phyloP scores from a whole-genome alignment of 139 green algal genomes.

The Chlorella sp. region DNA sequence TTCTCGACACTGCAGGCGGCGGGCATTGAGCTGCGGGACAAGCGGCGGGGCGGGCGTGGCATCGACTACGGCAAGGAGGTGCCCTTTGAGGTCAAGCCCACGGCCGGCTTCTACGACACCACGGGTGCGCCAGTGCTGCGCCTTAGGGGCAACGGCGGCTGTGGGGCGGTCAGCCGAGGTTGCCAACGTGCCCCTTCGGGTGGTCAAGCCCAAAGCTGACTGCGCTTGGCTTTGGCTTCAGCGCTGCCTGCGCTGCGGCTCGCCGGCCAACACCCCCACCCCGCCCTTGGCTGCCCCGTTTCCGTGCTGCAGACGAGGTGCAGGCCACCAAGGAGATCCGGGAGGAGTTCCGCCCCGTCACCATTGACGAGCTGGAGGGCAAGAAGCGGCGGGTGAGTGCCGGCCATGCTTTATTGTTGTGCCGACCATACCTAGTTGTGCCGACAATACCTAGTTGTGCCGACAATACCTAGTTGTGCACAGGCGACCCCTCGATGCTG shows the following conservation, averaged over 20 bases:
- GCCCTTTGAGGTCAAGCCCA: conserved; percentile 92
- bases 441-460: not conserved
- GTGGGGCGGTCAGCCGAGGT: no score
- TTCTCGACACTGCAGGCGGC: conserved; percentile 55
- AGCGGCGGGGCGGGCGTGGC: conserved; percentile 41
- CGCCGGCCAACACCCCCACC: no score
- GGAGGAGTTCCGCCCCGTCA: conserved; percentile 87
- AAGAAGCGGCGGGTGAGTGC: conserved; percentile 61
- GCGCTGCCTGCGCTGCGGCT: no score
- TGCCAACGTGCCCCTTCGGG: no score
- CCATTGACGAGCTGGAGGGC: conserved; percentile 92
- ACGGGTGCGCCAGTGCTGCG: not conserved
- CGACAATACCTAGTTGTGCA: not conserved
- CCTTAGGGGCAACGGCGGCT: no score
- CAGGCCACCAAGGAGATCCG: conserved; percentile 64
- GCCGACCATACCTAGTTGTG: not conserved
- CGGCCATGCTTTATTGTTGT: not conserved
- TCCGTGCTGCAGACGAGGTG: conserved; percentile 63
- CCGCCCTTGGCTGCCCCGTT: not conserved
- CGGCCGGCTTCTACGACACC: conserved; percentile 90
- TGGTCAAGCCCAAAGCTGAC: no score
- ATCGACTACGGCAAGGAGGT: conserved; percentile 92
- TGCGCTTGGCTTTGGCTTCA: no score
- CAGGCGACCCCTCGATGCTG: no score
- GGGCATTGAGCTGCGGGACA: conserved; percentile 71